A percentile compares a stretch with the other conserved stretches of the same genome.
Evolutionary conservation across 2,329 filamentous ascomycete species (phyloP).

Genomic region (Stachybotrys echinatus): DNA sequence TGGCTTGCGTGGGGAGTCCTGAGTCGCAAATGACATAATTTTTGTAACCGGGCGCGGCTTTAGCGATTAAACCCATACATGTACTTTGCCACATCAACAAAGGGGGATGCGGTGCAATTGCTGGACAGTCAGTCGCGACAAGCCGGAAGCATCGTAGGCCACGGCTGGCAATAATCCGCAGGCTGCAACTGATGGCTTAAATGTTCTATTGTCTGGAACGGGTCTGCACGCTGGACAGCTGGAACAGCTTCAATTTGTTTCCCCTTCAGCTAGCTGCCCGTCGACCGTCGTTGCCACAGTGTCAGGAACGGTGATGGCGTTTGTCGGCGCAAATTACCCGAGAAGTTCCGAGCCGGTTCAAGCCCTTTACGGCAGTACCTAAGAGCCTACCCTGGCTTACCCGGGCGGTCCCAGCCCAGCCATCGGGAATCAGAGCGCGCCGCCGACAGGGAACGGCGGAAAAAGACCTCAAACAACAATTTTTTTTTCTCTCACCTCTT

Average conservation of each 20-base stretch:
- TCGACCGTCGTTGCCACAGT: neutral
- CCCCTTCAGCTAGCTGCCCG: neutral
- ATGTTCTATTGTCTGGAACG: neutral
- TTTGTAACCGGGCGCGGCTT: too few species aligned
- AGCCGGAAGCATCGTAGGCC: too few species aligned
- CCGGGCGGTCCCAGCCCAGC: neutral
- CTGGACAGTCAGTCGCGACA: too few species aligned
- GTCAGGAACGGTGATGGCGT: neutral
- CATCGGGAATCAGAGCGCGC: neutral
- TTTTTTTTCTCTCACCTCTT: neutral
- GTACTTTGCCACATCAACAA: too few species aligned
- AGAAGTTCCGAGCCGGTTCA: neutral
- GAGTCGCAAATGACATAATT: too few species aligned
- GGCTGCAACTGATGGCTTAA: too few species aligned
- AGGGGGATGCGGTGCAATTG: too few species aligned
- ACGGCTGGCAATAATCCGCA: too few species aligned
- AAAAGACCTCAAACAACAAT: slow-evolving; percentile 1
- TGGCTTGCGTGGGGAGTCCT: too few species aligned
- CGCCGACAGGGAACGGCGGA: neutral
- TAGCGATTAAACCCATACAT: too few species aligned
- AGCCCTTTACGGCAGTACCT: neutral
- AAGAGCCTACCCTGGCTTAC: neutral
- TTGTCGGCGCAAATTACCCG: slow-evolving; percentile 1
- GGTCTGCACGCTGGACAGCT: neutral
- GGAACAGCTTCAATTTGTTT: neutral